These are phyloP conservation scores for Allium fistulosum DNA, from an alignment of 106 monocot genomes.

Conservation along the genomic window DNA sequence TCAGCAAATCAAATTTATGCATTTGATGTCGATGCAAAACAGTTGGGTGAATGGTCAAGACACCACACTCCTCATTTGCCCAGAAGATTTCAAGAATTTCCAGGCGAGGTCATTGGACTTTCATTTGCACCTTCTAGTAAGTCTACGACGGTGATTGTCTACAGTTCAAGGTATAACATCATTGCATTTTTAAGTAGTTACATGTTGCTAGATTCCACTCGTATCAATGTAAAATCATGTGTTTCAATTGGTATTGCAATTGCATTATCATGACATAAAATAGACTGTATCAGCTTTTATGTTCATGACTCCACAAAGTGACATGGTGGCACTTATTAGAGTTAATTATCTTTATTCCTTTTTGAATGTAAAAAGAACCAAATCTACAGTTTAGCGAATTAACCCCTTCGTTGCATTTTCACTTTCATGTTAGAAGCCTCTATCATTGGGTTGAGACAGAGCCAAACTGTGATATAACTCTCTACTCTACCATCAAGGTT, in stretches of 20 bases:
- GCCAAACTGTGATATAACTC: too few species aligned
- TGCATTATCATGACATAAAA: neutral
- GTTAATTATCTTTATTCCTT: too few species aligned
- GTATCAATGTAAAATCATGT: neutral
- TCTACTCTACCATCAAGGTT: too few species aligned
- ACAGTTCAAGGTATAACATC: slow-evolving; percentile 69
- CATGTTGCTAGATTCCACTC: neutral
- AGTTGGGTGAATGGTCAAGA: slow-evolving; percentile 88
- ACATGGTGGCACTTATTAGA: too few species aligned
- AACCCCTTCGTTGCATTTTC: too few species aligned
- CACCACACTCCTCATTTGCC: slow-evolving; percentile 44
- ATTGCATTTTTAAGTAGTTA: neutral
- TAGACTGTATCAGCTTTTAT: neutral
- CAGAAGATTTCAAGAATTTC: slow-evolving; percentile 91
- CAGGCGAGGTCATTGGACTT: slow-evolving; percentile 85
- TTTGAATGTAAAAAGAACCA: too few species aligned
- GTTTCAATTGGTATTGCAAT: neutral
- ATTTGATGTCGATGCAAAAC: slow-evolving; percentile 90
- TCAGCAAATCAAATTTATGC: slow-evolving; percentile 81
- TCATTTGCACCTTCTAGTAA: slow-evolving; percentile 64
- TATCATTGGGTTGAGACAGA: too few species aligned
- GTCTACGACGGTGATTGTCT: slow-evolving; percentile 77
- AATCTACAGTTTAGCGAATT: too few species aligned
- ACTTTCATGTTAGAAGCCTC: too few species aligned
- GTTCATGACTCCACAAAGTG: neutral